Evolutionary conservation across 1,139 yeast species (phyloP), one percentile per base, ranked within the genome.

Genomic region (Taphrina confusa): DNA sequence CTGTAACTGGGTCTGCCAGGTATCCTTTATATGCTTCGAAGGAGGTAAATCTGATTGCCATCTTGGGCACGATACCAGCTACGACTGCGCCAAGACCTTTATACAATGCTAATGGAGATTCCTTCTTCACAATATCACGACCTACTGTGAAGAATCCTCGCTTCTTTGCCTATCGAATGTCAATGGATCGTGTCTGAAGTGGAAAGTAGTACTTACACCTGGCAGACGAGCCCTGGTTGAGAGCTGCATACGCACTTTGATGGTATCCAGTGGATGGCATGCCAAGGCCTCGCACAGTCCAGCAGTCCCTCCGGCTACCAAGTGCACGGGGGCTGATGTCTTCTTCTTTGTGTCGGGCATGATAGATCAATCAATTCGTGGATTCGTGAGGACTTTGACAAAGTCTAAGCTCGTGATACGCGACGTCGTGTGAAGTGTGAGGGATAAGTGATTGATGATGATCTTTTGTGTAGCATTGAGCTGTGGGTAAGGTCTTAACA

Each of bases 71-170:
- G 70, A 92, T 92, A 65, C 98, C 98, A 71, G 92, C 87, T 61
- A 90, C 88, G 64, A 92, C 98, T 22, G 98, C 97, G 36, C 97
- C 97, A 61, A 92, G 81, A 62, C 98, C 98, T 73, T 92, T 91
- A 77, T 92, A 92, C 37, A 92, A 80, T 9, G 96, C 92, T 65
- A 89, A 78, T 65, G 89, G 80, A 3, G 95, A 86, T 72, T 92
- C 97, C 66, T 87, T 82, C 64, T 80, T 79, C 62, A 84, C 90
- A 67, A 92, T 91, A 63, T 80, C 79, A 58, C 81, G 74, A 68
- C 97, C 97, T 11, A 97, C 91, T 58, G 77, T 80, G 62, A 90
- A 71, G 70, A 92, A 90, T 0, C 97, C 97, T 4, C 95, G 92
- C 27, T 88, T 84, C 71, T 84, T 87, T 61, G 57, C 57, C 57